Evolutionary conservation across 202 grass and related monocot species (phyloP), one percentile per base, ranked within the genome.

Genomic region (Elaeis oleifera): DNA sequence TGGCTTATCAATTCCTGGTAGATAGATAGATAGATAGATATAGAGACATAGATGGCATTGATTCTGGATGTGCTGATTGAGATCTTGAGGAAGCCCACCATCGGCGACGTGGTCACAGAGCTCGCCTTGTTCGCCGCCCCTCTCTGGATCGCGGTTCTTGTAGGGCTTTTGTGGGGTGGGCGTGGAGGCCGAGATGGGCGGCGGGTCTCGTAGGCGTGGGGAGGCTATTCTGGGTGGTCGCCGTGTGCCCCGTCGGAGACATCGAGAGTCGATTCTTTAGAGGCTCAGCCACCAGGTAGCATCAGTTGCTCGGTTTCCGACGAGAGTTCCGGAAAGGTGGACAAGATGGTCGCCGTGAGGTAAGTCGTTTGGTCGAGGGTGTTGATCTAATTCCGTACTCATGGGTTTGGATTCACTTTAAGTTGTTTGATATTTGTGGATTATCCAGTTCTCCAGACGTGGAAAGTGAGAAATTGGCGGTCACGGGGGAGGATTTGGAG

Each of bases 141-240:
- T 27, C 77, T 99, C 49, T 92, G 85, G 80, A 63, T 92, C 65
- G 94, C 94, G 11, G 76, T 73, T 0, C 59, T 90, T 58, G 66
- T 76, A 0, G 94, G 94, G 3, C 74, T 99, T 31, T 99, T 59
- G 6, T 94, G 15, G 94, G 94, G 1, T 99, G 94, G 94, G 88
- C 72, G 0, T 99, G 94, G 94, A 83, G 82, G 16, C 94, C 94
- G 8, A 65, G 69, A 14, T 99, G 88, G 94, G 85, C 80, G 2
- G 58, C 62, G 22, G 69, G 39, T 1, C 65, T 81, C 49, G 53
- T 86, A 67, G 53, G 76, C 27, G 51, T 50, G 23, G 72, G n/a
- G 64, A 56, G 15, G 48, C 16, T 4, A 7, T 23, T 27, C 25
- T 61, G 28, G 21, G 54, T n/a, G 53, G 23, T 21, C 6, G 18